Percentiles rank a stretch among this genome's conserved stretches.
These are phyloP conservation scores for Serendipita sp. DNA, from an alignment of 768 basidiomycete genomes.

Conservation along the genomic window DNA sequence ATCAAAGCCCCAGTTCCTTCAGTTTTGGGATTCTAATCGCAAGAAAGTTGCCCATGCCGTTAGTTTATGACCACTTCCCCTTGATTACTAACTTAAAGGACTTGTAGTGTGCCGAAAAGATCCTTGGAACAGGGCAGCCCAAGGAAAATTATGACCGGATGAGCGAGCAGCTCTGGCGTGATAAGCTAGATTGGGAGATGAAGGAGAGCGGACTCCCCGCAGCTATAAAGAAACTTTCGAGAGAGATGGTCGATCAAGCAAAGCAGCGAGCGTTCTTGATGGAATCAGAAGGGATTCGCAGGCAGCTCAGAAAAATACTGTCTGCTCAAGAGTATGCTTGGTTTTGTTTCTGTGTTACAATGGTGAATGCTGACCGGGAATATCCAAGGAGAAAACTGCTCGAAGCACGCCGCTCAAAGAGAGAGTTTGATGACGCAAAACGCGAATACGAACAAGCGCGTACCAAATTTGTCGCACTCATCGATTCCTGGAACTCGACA, in stretches of 20 bases:
- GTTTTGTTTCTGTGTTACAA: no score
- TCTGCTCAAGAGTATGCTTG: neutral
- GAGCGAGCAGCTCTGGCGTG: neutral
- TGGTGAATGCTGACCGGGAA: neutral
- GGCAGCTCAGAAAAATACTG: neutral
- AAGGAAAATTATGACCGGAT: slow-evolving; percentile 4
- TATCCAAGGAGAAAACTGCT: neutral
- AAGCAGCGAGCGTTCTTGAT: slow-evolving; percentile 1
- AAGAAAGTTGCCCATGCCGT: neutral
- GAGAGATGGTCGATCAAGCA: slow-evolving; percentile 2
- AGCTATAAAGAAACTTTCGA: neutral
- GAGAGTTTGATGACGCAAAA: neutral
- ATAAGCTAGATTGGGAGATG: neutral
- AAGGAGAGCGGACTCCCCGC: neutral
- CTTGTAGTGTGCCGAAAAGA: neutral
- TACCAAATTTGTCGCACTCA: neutral
- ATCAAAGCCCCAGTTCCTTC: neutral
- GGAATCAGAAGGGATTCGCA: neutral
- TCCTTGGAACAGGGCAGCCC: neutral
- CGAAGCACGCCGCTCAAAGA: neutral
- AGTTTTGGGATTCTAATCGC: neutral
- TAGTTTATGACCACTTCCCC: neutral
- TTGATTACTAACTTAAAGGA: neutral
- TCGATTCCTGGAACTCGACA: neutral
- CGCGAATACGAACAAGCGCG: neutral